Base-by-base conservation (phyloP, 2,329 filamentous ascomycete genomes). In the Stagonosporopsis chrysanthemi region DNA sequence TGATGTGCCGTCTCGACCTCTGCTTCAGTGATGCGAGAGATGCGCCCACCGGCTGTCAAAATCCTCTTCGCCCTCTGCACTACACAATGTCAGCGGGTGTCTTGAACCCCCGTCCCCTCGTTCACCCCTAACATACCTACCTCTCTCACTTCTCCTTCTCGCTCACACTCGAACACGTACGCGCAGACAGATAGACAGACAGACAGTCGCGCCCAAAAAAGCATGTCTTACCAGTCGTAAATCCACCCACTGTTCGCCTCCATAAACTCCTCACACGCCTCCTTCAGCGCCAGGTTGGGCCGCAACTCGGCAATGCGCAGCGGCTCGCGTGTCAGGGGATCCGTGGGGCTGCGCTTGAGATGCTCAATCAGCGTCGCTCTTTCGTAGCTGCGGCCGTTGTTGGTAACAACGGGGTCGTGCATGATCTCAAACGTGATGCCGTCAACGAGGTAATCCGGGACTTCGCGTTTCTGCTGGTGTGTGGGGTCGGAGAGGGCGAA, bases 361-460 rank as follows among this genome's bases (percentile, higher is more conserved):
- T 97, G 92, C 76, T 96, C 92, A 70, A 92, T 82, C 59, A 99
- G 89, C 15, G 90, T 90, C 0, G 90, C 84, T 39, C 94, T 86
- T 75, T 98, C 95, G 74, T 97, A 99, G 1, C 90, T 95, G 63
- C 93, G 90, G 12, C 95, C 95, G 1, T 90, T 93, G 69, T 90
- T 92, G 1, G 91, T 94, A 2, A 82, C 78, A 0, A 83, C 88
- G 81, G 76, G 90, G 69, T 92, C 90, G 31, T 89, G 80, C 88
- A 92, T 90, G 58, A 92, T 82, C 41, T 83, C 82, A 65, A 92
- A 92, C 8, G 83, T 88, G 35, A 92, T 92, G 57, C 90, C 89
- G 71, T 94, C 90, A 40, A 94, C 83, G 2, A 86, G 82, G 83
- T 90, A 92, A 60, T 92, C 90, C 0, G 91, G 91, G 1, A 92